Evolutionary conservation across 768 basidiomycete species (phyloP).

Genomic region (Naganishia randhawae): DNA sequence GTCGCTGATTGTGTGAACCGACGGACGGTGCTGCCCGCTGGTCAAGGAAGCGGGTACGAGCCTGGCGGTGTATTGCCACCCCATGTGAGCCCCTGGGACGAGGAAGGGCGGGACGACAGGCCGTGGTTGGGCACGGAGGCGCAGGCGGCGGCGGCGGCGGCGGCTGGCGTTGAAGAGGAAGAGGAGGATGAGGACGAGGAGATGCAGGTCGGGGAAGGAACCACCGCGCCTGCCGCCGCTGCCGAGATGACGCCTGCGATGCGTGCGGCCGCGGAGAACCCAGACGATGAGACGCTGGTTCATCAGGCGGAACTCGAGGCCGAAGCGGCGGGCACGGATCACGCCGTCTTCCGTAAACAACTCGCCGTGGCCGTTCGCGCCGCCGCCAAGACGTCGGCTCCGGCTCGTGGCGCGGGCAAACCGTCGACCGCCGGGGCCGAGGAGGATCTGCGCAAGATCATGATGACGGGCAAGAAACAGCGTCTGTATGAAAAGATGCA

Average conservation of each 20-base stretch:
- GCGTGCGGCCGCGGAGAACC: conserved; percentile 51
- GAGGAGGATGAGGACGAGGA: conserved; percentile 50
- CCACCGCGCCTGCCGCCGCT: conserved; percentile 38
- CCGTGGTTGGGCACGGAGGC: conserved; percentile 61
- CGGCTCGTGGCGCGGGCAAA: conserved; percentile 37
- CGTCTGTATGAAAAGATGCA: conserved; percentile 94
- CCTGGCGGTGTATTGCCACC: conserved; percentile 86
- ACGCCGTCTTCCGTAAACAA: conserved; percentile 70
- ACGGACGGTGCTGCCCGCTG: conserved; percentile 72
- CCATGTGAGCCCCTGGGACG: conserved; percentile 92
- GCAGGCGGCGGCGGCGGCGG: conserved; percentile 40
- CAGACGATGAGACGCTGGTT: conserved; percentile 64
- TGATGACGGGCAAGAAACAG: conserved; percentile 92
- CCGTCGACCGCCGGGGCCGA: conserved; percentile 52
- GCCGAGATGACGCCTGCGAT: conserved; percentile 49
- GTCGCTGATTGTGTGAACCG: conserved; percentile 91
- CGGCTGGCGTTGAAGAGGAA: conserved; percentile 48
- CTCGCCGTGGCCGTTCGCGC: too few relatives aligned
- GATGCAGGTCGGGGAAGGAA: conserved; percentile 47
- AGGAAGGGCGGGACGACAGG: conserved; percentile 55
- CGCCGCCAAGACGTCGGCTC: conserved; percentile 41
- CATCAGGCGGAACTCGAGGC: conserved; percentile 88
- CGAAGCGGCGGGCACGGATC: conserved; percentile 79
- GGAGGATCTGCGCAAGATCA: conserved; percentile 91
- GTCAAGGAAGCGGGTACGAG: conserved; percentile 62